Conservation (phyloP, 2,329 filamentous ascomycete species). For the Penicillium janthinellum region DNA sequence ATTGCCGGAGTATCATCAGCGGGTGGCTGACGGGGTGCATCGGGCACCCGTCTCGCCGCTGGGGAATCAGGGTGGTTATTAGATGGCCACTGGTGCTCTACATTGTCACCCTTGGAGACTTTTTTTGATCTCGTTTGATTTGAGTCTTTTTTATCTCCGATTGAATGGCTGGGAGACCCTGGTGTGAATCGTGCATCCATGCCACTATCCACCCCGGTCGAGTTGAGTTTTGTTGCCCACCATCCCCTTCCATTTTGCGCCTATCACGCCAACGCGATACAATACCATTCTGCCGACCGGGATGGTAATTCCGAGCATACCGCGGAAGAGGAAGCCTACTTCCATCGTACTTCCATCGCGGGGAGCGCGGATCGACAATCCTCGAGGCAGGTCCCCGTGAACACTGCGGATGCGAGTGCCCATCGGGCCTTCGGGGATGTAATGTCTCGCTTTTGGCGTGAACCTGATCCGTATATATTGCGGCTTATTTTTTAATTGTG, state of each 20-base stretch:
- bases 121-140: no score
- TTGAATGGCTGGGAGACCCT: background rate
- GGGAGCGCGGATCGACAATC: background rate
- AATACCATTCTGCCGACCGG: background rate
- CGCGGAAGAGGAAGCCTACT: background rate
- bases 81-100: background rate
- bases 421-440: background rate
- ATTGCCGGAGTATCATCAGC: constrained; percentile 25
- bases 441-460: background rate
- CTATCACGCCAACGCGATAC: background rate
- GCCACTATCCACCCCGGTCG: background rate
- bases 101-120: background rate
- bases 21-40: constrained; percentile 22
- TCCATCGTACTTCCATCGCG: background rate
- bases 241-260: background rate
- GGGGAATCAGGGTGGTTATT: constrained; percentile 27
- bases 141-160: background rate
- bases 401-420: background rate
- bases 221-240: background rate
- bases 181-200: background rate
- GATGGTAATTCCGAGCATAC: background rate
- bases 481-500: background rate
- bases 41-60: constrained; percentile 28
- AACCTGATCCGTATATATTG: background rate
- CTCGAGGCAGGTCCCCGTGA: constrained; percentile 10